These are phyloP conservation scores for Sporothrix euskadiensis DNA, from an alignment of 2,329 filamentous ascomycete genomes.

Conservation along the genomic window DNA sequence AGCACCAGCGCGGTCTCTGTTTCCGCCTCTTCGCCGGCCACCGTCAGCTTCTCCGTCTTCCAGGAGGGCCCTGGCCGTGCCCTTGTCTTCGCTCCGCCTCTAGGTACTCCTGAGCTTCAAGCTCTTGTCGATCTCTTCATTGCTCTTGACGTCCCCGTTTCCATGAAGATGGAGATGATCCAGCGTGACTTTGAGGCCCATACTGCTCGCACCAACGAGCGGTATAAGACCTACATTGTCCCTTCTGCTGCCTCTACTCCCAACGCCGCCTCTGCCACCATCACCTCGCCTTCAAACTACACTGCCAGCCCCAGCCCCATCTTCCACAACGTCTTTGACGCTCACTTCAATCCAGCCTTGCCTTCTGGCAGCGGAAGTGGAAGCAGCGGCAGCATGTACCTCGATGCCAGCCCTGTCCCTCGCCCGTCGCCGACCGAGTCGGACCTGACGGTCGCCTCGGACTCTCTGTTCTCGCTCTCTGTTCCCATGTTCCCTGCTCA, in stretches of 20 bases:
- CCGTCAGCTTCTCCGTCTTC: conserved; percentile 56
- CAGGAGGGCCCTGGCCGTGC: conserved; percentile 58
- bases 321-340: conserved; percentile 45
- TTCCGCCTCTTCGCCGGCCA: not conserved
- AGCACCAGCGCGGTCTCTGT: conserved; percentile 25
- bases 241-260: conserved; percentile 12
- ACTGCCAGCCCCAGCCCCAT: conserved; percentile 47
- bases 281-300: conserved; percentile 46
- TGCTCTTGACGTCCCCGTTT: conserved; percentile 45
- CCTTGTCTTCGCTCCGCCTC: conserved; percentile 66
- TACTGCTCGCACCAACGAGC: conserved; percentile 54
- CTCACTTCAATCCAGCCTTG: not conserved
- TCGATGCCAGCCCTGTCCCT: conserved; percentile 26
- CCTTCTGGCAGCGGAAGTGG: conserved; percentile 17
- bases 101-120: conserved; percentile 63
- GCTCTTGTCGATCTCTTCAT: conserved; percentile 60
- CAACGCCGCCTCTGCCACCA: conserved; percentile 29
- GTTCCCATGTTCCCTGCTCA: conserved; percentile 34
- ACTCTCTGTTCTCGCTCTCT: conserved; percentile 23
- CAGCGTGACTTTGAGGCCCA: conserved; percentile 33
- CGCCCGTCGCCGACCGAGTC: conserved; percentile 36
- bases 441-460: conserved; percentile 43
- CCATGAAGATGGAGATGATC: conserved; percentile 47
- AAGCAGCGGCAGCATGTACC: conserved; percentile 24
- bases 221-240: conserved; percentile 62